phyloP scores from a whole-genome alignment of 306 rosid genomes.

The Castanopsis chinensis region DNA sequence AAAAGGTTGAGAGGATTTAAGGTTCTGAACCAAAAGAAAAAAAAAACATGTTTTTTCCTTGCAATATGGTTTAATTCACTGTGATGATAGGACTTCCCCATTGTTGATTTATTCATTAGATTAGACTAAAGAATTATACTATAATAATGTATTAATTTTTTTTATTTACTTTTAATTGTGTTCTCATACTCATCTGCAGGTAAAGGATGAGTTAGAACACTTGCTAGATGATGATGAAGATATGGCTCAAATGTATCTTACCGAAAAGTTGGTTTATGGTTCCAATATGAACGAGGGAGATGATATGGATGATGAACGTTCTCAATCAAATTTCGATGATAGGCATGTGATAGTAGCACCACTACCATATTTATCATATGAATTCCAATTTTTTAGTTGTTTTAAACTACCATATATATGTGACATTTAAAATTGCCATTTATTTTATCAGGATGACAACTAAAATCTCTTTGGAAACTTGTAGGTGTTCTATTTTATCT shows the following conservation, averaged over 20 bases:
- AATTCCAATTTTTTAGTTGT: too few species aligned
- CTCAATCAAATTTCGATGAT: conserved; percentile 35
- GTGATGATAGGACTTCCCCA: too few species aligned
- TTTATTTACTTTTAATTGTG: not conserved
- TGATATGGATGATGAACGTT: conserved; percentile 31
- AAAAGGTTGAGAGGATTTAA: conserved; percentile 39
- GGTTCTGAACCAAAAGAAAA: too few species aligned
- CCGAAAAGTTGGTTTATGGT: conserved; percentile 47
- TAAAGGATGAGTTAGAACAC: conserved; percentile 71
- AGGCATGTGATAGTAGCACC: conserved; percentile 30
- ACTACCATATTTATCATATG: too few species aligned
- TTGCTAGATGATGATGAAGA: conserved; percentile 78
- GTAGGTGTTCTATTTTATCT: conserved; percentile 11
- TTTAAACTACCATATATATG: not conserved
- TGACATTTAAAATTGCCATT: not conserved
- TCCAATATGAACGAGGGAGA: conserved; percentile 32
- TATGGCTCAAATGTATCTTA: conserved; percentile 89
- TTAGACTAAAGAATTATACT: conserved; percentile 1
- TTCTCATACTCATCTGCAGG: conserved; percentile 29
- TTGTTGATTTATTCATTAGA: too few species aligned
- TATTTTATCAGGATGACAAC: conserved; percentile 33
- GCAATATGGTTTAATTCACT: too few species aligned
- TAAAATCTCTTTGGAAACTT: conserved; percentile 62
- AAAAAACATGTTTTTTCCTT: too few species aligned
- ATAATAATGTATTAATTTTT: not conserved